Percentiles rank a stretch among this genome's conserved stretches.
Evolutionary conservation across 768 basidiomycete genomes (phyloP).

Genomic region (Russula abietina): DNA sequence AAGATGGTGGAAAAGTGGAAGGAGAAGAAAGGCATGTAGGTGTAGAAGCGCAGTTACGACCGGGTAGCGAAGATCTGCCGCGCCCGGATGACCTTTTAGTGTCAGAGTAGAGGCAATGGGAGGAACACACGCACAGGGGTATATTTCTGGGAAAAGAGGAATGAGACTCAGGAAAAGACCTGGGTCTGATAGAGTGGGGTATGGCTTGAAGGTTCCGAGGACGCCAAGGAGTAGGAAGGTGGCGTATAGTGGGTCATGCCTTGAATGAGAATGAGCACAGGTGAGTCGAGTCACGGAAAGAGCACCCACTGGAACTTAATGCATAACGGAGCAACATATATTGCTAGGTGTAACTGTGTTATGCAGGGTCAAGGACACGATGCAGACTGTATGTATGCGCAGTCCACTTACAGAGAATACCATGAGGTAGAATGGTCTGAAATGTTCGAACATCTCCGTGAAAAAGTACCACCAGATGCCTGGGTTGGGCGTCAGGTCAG

Average conservation of each 20-base stretch:
- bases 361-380: neutral
- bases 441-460: slow-evolving; percentile 99
- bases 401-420: slow-evolving; percentile 70
- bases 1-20: slow-evolving; percentile 86
- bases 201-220: slow-evolving; percentile 82
- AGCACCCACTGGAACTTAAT: slow-evolving; percentile 76
- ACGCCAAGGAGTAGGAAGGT: slow-evolving; percentile 70
- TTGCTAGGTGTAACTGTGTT: slow-evolving; percentile 65
- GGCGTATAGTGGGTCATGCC: slow-evolving; percentile 82
- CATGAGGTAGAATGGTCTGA: slow-evolving; percentile 91
- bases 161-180: slow-evolving; percentile 81
- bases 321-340: slow-evolving; percentile 79
- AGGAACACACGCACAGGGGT: slow-evolving; percentile 58
- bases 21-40: slow-evolving; percentile 73
- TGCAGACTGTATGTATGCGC: neutral
- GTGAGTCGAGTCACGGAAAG: neutral
- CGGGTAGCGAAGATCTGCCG: slow-evolving; percentile 76
- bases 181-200: slow-evolving; percentile 85
- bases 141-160: slow-evolving; percentile 75
- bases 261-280: slow-evolving; percentile 29
- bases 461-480: slow-evolving; percentile 99
- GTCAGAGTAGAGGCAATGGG: neutral
- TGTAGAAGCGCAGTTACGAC: slow-evolving; percentile 80
- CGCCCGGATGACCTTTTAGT: neutral
- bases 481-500: slow-evolving; percentile 88